Conservation (phyloP, 164 flowering plant genomes). For the Sextonia rubra region DNA sequence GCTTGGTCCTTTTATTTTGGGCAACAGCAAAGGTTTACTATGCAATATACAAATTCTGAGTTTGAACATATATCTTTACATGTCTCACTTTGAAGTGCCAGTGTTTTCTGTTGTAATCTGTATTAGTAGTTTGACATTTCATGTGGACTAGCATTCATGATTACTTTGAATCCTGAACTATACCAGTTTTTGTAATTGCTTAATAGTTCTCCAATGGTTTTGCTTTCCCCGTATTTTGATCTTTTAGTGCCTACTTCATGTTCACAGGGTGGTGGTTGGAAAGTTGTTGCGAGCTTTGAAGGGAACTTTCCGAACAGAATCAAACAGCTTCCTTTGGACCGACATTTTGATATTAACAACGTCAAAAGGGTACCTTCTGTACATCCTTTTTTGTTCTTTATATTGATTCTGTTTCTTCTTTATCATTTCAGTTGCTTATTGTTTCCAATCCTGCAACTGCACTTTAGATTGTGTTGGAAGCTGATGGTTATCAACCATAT, state of each 20-base stretch:
- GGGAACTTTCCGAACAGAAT: slow-evolving; percentile 96
- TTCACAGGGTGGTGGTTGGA: slow-evolving; percentile 2
- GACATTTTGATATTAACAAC: neutral
- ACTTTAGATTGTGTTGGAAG: slow-evolving; percentile 88
- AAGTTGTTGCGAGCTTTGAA: slow-evolving; percentile 70
- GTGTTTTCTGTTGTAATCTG: neutral
- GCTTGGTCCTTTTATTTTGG: neutral
- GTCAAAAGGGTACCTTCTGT: slow-evolving; percentile 1
- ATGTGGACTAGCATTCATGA: neutral
- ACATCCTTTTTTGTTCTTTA: neutral
- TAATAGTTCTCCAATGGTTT: too few species aligned
- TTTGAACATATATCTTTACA: too few species aligned
- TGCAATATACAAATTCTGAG: neutral
- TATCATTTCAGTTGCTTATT: neutral
- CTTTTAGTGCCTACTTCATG: neutral
- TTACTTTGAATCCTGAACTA: neutral
- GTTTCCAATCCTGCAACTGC: neutral
- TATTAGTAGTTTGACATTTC: neutral
- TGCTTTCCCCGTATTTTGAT: too few species aligned
- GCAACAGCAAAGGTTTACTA: neutral
- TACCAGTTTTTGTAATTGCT: too few species aligned
- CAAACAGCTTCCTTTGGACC: slow-evolving; percentile 43
- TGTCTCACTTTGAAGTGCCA: neutral
- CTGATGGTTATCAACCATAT: slow-evolving; percentile 99
- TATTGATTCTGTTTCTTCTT: neutral